phyloP scores from a whole-genome alignment of 2,329 filamentous ascomycete genomes.

The Stachybotrys chlorohalonatus region DNA sequence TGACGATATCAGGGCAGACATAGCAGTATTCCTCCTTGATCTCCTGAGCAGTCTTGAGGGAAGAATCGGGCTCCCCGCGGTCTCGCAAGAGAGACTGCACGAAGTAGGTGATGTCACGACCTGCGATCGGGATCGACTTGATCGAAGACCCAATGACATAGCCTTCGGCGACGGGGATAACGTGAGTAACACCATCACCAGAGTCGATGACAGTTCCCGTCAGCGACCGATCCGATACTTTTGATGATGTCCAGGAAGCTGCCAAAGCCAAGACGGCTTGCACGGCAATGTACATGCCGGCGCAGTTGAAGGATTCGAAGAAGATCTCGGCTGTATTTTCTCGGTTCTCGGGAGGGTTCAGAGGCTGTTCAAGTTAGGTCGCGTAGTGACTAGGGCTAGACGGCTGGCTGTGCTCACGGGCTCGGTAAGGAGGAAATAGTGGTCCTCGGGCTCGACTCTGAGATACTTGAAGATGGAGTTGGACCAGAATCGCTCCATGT shows the following conservation, averaged over 20 bases:
- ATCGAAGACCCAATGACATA: conserved; percentile 99
- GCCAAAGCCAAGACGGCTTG: conserved; percentile 95
- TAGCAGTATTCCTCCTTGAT: conserved; percentile 99
- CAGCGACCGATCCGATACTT: conserved; percentile 90
- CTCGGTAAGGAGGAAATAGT: conserved; percentile 96
- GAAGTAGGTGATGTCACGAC: conserved; percentile 97
- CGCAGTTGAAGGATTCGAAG: conserved; percentile 99
- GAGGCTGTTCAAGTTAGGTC: conserved; percentile 47
- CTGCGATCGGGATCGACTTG: conserved; percentile 97
- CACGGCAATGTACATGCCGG: conserved; percentile 99
- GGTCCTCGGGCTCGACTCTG: conserved; percentile 94
- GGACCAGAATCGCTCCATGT: conserved; percentile 99
- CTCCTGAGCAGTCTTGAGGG: conserved; percentile 91
- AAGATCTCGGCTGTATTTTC: conserved; percentile 99
- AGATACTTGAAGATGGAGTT: conserved; percentile 99
- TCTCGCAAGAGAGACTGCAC: conserved; percentile 94
- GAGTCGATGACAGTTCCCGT: conserved; percentile 98
- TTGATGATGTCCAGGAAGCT: conserved; percentile 97
- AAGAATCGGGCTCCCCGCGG: conserved; percentile 92
- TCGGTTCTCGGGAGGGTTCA: conserved; percentile 97
- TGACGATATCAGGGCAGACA: conserved; percentile 96
- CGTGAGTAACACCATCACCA: conserved; percentile 96
- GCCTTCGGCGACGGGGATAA: conserved; percentile 95
- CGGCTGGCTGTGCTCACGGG: conserved; percentile 54
- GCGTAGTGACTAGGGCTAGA: not conserved